phyloP scores from a whole-genome alignment of 257 asterid species.

The Solanum ossicruentum region DNA sequence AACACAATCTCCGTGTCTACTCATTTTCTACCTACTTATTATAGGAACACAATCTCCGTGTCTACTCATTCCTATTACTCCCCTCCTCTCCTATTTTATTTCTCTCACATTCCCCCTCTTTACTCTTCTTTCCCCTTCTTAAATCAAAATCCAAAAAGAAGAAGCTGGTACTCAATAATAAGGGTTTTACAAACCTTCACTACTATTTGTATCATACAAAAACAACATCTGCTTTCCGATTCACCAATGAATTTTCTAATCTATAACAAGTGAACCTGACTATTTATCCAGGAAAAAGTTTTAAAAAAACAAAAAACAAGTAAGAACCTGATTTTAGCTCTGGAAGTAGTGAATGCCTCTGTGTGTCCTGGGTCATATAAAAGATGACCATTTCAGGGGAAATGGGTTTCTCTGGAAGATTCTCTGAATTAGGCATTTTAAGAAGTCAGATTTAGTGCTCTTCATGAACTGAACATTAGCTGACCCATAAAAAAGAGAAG shows the following conservation, averaged over 20 bases:
- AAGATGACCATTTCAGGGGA: conserved; percentile 64
- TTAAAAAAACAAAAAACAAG: neutral
- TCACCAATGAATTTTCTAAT: neutral
- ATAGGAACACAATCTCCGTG: neutral
- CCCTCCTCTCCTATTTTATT: neutral
- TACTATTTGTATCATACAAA: neutral
- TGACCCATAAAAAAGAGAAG: neutral
- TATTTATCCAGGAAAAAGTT: neutral
- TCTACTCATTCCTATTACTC: neutral
- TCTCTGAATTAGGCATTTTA: conserved; percentile 27
- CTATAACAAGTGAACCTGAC: neutral
- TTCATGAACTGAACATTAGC: neutral
- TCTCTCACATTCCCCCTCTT: neutral
- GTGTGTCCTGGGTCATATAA: conserved; percentile 85
- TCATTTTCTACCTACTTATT: neutral
- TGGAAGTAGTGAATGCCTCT: conserved; percentile 61
- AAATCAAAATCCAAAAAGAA: neutral
- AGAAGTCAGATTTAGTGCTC: conserved; percentile 5
- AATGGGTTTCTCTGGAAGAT: conserved; percentile 49
- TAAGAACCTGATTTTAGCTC: conserved; percentile 59
- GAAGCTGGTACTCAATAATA: neutral
- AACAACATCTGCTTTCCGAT: neutral
- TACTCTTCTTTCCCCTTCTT: neutral
- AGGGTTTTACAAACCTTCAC: neutral
- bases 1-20: neutral